Conservation (phyloP, 257 asterid species). For the Paulownia fortunei region DNA sequence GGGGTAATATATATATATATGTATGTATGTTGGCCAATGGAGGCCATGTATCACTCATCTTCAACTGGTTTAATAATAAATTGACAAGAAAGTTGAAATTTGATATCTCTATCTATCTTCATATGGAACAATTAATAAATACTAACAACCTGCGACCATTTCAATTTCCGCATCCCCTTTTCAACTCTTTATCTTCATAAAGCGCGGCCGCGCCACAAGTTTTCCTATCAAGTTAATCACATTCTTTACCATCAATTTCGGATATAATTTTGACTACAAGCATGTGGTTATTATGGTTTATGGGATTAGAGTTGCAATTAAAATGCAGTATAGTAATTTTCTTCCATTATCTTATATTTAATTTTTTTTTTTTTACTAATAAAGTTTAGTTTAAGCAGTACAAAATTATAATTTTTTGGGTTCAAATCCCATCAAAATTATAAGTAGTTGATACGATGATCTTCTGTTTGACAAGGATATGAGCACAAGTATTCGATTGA, state of each 20-base stretch:
- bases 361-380: too few species aligned
- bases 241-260: neutral
- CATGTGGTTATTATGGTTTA: neutral
- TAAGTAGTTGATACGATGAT: too few species aligned
- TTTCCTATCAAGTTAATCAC: neutral
- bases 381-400: too few species aligned
- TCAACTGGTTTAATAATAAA: slow-evolving; percentile 32
- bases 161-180: slow-evolving; percentile 15
- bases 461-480: too few species aligned
- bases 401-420: too few species aligned
- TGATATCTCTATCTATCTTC: slow-evolving; percentile 11
- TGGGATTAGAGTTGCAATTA: too few species aligned
- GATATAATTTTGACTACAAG: neutral
- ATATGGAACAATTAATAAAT: slow-evolving; percentile 30
- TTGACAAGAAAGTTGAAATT: slow-evolving; percentile 41
- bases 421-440: too few species aligned
- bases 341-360: too few species aligned
- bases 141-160: slow-evolving; percentile 33
- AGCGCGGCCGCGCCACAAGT: slow-evolving; percentile 29
- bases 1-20: neutral
- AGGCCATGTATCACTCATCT: slow-evolving; percentile 12
- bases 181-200: slow-evolving; percentile 33
- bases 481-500: too few species aligned
- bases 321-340: too few species aligned
- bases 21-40: neutral